Base-by-base conservation (phyloP, 2,329 filamentous ascomycete species). In the Aspergillus glaucus region DNA sequence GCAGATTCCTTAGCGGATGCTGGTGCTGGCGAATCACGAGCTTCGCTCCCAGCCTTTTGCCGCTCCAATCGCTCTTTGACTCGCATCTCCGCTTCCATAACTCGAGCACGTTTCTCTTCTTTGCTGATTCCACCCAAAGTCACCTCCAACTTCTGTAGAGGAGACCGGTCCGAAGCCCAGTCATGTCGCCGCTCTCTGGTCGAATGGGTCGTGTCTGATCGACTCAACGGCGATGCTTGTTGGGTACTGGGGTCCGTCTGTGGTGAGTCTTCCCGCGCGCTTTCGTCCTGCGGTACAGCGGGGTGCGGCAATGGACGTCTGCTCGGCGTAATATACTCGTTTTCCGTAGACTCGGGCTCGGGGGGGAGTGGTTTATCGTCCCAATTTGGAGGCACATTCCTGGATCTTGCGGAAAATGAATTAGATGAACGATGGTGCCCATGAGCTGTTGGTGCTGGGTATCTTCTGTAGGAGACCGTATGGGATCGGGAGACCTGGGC, bases 61-160 rank as follows among this genome's bases (percentile, higher is more conserved):
- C 59, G 62, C 26, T 65, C 64, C 48, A 71, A 62, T 4, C 65
- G 63, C 61, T 92, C 84, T 57, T 84, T 80, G 15, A 85, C 80
- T 40, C 81, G 79, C 57, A 83, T 78, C 66, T 96, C 92, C 5
- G 89, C 89, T 60, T 92, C 87, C 64, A 90, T 81, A 4, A 92
- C 82, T 43, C 88, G 80, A 7, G 90, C 89, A 55, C 92, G 81
- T 68, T 95, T 94, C 70, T 96, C 91, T 71, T 96, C 91, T 68
- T 96, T 97, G 67, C 87, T 95, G 68, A 96, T 92, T 70, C 87
- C 90, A 68, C 86, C 87, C 62, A 97, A 79, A 61, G 88, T 93
- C 62, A 88, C 82, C 74, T 98, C 92, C 57, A 98, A 80, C 74
- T 86, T 93, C 69, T 98, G 92, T 46, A 98, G 78, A 46, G 94